Evolutionary conservation across 306 rosid genomes (phyloP), one percentile per base, ranked within the genome.

Genomic region (Medicago arabica): DNA sequence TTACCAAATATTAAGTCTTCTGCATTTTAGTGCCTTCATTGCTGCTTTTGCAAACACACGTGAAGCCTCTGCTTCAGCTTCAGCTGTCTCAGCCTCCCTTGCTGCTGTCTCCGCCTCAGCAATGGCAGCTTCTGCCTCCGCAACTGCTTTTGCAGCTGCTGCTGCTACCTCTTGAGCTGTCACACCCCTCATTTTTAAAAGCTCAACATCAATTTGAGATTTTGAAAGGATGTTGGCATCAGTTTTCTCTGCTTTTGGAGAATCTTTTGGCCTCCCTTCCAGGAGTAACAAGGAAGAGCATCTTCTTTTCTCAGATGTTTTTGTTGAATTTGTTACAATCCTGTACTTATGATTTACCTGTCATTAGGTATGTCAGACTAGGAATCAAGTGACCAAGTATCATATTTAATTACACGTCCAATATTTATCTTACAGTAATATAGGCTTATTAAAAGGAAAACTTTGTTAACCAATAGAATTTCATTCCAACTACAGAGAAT

Each of bases 21-120:
- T 89, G 86, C 91, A 83, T 78, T 89, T 92, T 59, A 93, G 84
- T 17, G 98, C 98, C 79, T 84, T 93, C 88, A 74, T 82, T 81
- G 96, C 97, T 66, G 98, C 98, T 82, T 89, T 87, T 39, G 98
- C 98, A 84, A 93, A 93, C 75, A 89, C 90, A 76, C 86, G 90
- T 43, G 98, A 93, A 25, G 97, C 91, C 85, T 91, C 97, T 15
- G 98, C 98, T 83, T 93, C 98, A 6, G 92, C 97, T 87, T 93
- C 98, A 23, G 96, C 96, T 17, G 84, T 88, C 80, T 93, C 98
- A 40, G 98, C 98, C 75, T 93, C 97, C 80, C 86, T 88, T 69
- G 96, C 98, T 67, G 98, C 98, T 81, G 84, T 86, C 83, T 93
- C 97, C 14, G 98, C 98, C 83, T 85, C 91, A 43, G 91, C 92